Evolutionary conservation across 805 yeast species (phyloP).

Genomic region (Monosporozyma aquatica): DNA sequence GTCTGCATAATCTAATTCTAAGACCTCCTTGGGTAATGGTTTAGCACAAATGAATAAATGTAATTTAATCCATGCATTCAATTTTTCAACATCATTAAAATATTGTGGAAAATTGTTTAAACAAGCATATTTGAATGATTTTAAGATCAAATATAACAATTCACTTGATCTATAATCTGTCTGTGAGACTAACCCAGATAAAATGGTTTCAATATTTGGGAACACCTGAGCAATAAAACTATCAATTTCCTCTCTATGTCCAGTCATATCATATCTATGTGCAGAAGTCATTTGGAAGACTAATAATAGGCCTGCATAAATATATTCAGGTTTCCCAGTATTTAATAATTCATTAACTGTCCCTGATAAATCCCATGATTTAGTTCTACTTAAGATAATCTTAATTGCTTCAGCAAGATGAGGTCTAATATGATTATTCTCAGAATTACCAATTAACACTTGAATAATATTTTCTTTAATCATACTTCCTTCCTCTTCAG

Average conservation of each 20-base stretch:
- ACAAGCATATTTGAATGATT: constrained; percentile 56
- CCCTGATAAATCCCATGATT: constrained; percentile 31
- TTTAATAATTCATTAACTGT: constrained; percentile 30
- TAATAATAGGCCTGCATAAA: constrained; percentile 48
- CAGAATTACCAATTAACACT: constrained; percentile 38
- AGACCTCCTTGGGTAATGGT: constrained; percentile 44
- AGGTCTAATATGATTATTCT: constrained; percentile 38
- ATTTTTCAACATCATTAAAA: constrained; percentile 31
- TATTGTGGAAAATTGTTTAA: constrained; percentile 51
- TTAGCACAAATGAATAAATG: constrained; percentile 52
- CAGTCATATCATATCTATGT: constrained; percentile 48
- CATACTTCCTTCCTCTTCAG: constrained; percentile 42
- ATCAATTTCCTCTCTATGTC: constrained; percentile 40
- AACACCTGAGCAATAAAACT: constrained; percentile 39
- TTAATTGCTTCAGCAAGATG: constrained; percentile 52
- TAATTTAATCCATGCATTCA: constrained; percentile 54
- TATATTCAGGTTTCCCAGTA: constrained; percentile 32
- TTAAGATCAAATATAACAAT: constrained; percentile 52
- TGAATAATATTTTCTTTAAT: constrained; percentile 47
- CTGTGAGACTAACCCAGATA: constrained; percentile 32
- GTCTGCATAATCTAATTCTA: constrained; percentile 40
- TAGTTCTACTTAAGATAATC: constrained; percentile 41
- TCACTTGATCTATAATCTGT: constrained; percentile 33
- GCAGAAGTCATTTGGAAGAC: constrained; percentile 47
- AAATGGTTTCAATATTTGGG: constrained; percentile 49